These are phyloP conservation scores for Trichocladium antarcticum DNA, from an alignment of 495 filamentous ascomycete species.

Conservation along the genomic window DNA sequence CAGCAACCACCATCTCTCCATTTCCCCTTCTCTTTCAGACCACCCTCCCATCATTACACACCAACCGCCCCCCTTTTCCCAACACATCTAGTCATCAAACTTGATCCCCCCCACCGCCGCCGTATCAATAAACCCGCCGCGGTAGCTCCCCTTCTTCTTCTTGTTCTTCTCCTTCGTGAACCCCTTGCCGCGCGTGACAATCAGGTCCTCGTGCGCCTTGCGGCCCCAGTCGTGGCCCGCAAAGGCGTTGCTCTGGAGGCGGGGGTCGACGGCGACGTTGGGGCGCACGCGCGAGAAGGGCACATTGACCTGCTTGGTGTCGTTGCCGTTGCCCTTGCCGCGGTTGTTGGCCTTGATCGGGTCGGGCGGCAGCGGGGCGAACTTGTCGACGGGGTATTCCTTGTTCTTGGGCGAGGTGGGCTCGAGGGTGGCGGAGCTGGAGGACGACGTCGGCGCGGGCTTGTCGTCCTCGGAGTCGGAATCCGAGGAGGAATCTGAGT, in stretches of 20 bases:
- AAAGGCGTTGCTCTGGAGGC: slow-evolving; percentile 59
- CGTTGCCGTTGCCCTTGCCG: slow-evolving; percentile 24
- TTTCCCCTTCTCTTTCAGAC: neutral
- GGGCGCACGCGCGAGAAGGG: slow-evolving; percentile 55
- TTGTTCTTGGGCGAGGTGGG: slow-evolving; percentile 22
- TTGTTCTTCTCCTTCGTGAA: slow-evolving; percentile 99
- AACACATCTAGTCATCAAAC: slow-evolving; percentile 79
- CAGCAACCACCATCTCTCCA: no score
- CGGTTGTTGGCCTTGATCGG: slow-evolving; percentile 39
- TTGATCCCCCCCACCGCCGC: slow-evolving; percentile 63
- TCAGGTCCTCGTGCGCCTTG: slow-evolving; percentile 73
- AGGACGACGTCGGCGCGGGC: slow-evolving; percentile 15
- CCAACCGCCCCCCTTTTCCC: neutral
- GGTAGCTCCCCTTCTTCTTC: slow-evolving; percentile 76
- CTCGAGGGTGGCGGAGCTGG: slow-evolving; percentile 34
- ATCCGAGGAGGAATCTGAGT: slow-evolving; percentile 25
- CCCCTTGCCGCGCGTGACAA: slow-evolving; percentile 84
- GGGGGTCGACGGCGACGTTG: slow-evolving; percentile 48
- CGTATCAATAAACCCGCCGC: slow-evolving; percentile 74
- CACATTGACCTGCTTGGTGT: slow-evolving; percentile 42
- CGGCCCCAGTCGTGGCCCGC: slow-evolving; percentile 78
- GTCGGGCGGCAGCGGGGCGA: slow-evolving; percentile 42
- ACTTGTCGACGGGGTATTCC: slow-evolving; percentile 23
- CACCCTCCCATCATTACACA: neutral
- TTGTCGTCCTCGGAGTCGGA: slow-evolving; percentile 28